Percentiles rank a stretch among this genome's conserved stretches.
Evolutionary conservation across 2,329 filamentous ascomycete genomes (phyloP).

Genomic region (Lachnellula arida): DNA sequence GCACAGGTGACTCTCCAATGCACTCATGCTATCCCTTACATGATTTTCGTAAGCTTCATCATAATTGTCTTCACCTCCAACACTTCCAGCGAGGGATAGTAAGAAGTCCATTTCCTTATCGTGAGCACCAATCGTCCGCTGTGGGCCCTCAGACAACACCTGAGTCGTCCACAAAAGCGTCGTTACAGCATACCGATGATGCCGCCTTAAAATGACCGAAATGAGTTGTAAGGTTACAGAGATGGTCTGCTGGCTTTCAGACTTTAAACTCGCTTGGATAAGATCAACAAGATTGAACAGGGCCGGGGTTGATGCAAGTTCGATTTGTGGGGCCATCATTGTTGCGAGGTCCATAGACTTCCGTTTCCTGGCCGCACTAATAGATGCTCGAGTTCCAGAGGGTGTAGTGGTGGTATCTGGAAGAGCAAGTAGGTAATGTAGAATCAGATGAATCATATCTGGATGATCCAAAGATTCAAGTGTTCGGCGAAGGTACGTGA

Average conservation of each 20-base stretch:
- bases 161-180: conserved; percentile 67
- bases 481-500: conserved; percentile 88
- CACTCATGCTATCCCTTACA: conserved; percentile 63
- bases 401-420: conserved; percentile 47
- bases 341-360: conserved; percentile 86
- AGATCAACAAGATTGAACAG: conserved; percentile 93
- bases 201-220: conserved; percentile 78
- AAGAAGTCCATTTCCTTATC: conserved; percentile 71
- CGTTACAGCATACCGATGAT: conserved; percentile 79
- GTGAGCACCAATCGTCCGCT: conserved; percentile 68
- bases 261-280: conserved; percentile 77
- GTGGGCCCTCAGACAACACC: conserved; percentile 47
- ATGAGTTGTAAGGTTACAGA: conserved; percentile 84
- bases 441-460: conserved; percentile 88
- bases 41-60: conserved; percentile 69
- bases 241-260: conserved; percentile 81
- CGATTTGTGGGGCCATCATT: conserved; percentile 70
- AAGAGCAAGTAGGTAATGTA: conserved; percentile 85
- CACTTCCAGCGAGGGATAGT: conserved; percentile 60
- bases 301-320: conserved; percentile 70
- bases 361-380: conserved; percentile 69
- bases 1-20: conserved; percentile 69
- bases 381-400: conserved; percentile 41
- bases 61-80: conserved; percentile 66
- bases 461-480: conserved; percentile 88